phyloP scores from a whole-genome alignment of 2,329 filamentous ascomycete species.

The Hymenoscyphus infarciens region DNA sequence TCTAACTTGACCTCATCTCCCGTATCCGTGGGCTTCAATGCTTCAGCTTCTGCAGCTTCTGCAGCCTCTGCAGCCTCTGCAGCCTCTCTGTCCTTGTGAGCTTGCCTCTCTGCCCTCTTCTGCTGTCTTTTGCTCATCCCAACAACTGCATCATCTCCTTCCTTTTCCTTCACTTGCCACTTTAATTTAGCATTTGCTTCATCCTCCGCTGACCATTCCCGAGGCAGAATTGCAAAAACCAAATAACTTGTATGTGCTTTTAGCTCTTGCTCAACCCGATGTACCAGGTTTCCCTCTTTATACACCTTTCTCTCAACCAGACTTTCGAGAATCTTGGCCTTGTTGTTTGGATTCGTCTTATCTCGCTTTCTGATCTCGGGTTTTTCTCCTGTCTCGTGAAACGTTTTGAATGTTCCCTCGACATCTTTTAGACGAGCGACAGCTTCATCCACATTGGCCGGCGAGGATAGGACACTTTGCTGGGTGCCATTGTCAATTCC shows the following conservation, averaged over 20 bases:
- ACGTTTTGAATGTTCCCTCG: slow-evolving; percentile 64
- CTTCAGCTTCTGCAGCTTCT: slow-evolving; percentile 1
- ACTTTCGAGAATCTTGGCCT: slow-evolving; percentile 34
- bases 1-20: neutral
- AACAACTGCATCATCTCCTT: slow-evolving; percentile 21
- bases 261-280: slow-evolving; percentile 79
- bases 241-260: slow-evolving; percentile 98
- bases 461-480: slow-evolving; percentile 56
- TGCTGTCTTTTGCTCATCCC: slow-evolving; percentile 27
- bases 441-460: slow-evolving; percentile 76
- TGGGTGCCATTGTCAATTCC: slow-evolving; percentile 57
- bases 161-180: slow-evolving; percentile 42
- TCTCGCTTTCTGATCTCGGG: slow-evolving; percentile 28
- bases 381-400: slow-evolving; percentile 45
- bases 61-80: slow-evolving; percentile 5
- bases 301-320: slow-evolving; percentile 53
- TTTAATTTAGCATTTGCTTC: slow-evolving; percentile 64
- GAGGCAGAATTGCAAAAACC: slow-evolving; percentile 86
- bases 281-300: slow-evolving; percentile 72
- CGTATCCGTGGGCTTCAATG: slow-evolving; percentile 3
- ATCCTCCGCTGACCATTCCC: slow-evolving; percentile 78
- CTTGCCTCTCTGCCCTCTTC: slow-evolving; percentile 28
- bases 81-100: slow-evolving; percentile 19
- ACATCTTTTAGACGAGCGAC: slow-evolving; percentile 69
- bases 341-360: slow-evolving; percentile 37